Base-by-base conservation (phyloP, 192 early-diverging fungal species). In the Umbelopsis isabellina region DNA sequence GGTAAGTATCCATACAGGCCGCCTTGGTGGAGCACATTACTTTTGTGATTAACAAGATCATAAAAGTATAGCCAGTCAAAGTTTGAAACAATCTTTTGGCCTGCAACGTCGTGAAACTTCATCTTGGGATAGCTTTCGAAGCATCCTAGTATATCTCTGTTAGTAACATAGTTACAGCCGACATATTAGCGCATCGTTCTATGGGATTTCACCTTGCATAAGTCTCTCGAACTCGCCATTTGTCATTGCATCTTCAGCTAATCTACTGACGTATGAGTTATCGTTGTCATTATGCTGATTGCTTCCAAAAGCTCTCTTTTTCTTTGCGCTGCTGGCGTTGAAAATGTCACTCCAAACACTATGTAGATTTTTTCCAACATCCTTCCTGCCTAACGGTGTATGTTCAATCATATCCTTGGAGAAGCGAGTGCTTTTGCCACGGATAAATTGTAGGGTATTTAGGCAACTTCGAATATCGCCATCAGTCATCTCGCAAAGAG, bases 401-500 rank as follows among this genome's bases (percentile, higher is more conserved):
- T 78, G 72, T 49, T 73, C 67, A 30, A 90, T 46, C 37, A 76
- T 58, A 27, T 91, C 90, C 8, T 75, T 66, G 22, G 82, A 83
- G 25, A 90, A 78, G 1, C 27, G 22, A 21, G 49, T 44, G 27
- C 69, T 78, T 67, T 77, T 75, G 20, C 68, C 48, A 22, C 73
- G 73, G 55, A 81, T 73, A 53, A 75, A 79, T 71, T 99, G 97
- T 61, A 98, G 77, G 10, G 94, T 90, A 67, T 97, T 97, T 23
- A 99, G 76, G 66, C 93, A 95, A 20, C 88, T 85, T 46, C 97
- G 85, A 46, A 99, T 85, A 75, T 99, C 97, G 46, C 96, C 91
- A 35, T 93, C 90, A 1, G 90, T 89, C 51, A 89, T 78, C 55
- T 94, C 92, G 49, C 86, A 87, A 23, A 99, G 76, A 15, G 85